Base-by-base conservation (phyloP, 1,139 yeast genomes). In the Blastobotrys illinoisensis region DNA sequence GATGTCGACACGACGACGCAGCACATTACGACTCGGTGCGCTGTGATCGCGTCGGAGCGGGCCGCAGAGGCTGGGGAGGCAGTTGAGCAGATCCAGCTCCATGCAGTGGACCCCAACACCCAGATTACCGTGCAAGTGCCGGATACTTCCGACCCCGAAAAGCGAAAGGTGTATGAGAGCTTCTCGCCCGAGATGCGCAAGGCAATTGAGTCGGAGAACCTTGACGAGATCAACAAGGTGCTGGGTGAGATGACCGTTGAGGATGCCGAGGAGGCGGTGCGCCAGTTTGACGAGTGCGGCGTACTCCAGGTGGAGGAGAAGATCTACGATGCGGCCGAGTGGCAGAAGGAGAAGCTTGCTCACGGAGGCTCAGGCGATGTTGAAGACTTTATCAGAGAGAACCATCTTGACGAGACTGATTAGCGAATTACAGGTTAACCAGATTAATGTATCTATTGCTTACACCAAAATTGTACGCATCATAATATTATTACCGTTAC, bases 31-130 rank as follows among this genome's bases (percentile, higher is more conserved):
- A 71, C 71, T 20, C 81, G 99, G 67, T 90, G 96, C 68, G 79
- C 83, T 64, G 72, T 89, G 3, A 78, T 95, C 54, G 56, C 64
- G 16, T 83, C 79, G 60, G 76, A 73, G 56, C 68, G 67, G 44
- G 78, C 72, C 16, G 73, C 68, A 13, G 73, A 67, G 23, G 75
- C 70, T 46, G 74, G 64, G 13, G 88, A 80, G 51, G 88, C 81
- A 23, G 93, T 84, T 60, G 95, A 87, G 53, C 81, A 83, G 60
- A 90, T 93, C 61, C 98, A 93, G 71, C 76, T 93, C 64, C 87
- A 88, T 64, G 83, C 97, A 0, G 80, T 91, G 53, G 98, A 93
- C 71, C 96, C 95, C 40, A 80, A 83, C 57, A 81, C 93, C 1
- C 85, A 87, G 69, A 77, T 93, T 50, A 76, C 81, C 52, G 91